Percentiles rank a stretch among this genome's conserved stretches.
phyloP scores from a whole-genome alignment of 805 yeast species.

The Zygoascus biomembranicola region DNA sequence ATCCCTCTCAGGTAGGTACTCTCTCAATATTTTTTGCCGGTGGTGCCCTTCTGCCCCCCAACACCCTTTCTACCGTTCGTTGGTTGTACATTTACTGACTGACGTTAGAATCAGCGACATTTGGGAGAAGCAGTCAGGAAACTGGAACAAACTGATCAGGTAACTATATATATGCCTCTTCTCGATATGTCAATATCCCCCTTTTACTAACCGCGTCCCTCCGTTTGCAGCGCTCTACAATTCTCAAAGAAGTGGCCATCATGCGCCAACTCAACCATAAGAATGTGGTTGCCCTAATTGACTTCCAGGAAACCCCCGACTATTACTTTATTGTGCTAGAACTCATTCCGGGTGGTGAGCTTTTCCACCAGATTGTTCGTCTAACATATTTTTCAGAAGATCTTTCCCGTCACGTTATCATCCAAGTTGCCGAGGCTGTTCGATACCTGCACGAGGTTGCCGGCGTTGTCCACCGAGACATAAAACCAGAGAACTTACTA shows the following conservation, averaged over 20 bases:
- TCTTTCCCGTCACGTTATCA: slow-evolving; percentile 60
- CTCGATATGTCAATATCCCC: not conserved
- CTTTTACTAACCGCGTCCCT: not conserved
- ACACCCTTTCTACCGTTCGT: not conserved
- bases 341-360: slow-evolving; percentile 69
- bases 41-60: not conserved
- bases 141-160: slow-evolving; percentile 5
- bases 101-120: slow-evolving; percentile 6
- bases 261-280: slow-evolving; percentile 58
- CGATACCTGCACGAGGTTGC: slow-evolving; percentile 64
- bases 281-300: slow-evolving; percentile 50
- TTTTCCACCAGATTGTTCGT: slow-evolving; percentile 71
- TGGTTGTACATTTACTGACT: not conserved
- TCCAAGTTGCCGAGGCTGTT: slow-evolving; percentile 63
- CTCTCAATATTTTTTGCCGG: not conserved
- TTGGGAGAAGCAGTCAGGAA: slow-evolving; percentile 7
- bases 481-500: slow-evolving; percentile 71
- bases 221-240: slow-evolving; percentile 36
- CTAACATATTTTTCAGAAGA: slow-evolving; percentile 70
- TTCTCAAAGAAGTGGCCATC: slow-evolving; percentile 63
- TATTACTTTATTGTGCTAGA: slow-evolving; percentile 62
- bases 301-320: slow-evolving; percentile 41
- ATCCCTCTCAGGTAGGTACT: slow-evolving; percentile 26
- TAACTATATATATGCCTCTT: not conserved
- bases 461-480: slow-evolving; percentile 71